phyloP scores from a whole-genome alignment of 192 early-diverging fungal genomes.

The Geosiphon pyriformis region DNA sequence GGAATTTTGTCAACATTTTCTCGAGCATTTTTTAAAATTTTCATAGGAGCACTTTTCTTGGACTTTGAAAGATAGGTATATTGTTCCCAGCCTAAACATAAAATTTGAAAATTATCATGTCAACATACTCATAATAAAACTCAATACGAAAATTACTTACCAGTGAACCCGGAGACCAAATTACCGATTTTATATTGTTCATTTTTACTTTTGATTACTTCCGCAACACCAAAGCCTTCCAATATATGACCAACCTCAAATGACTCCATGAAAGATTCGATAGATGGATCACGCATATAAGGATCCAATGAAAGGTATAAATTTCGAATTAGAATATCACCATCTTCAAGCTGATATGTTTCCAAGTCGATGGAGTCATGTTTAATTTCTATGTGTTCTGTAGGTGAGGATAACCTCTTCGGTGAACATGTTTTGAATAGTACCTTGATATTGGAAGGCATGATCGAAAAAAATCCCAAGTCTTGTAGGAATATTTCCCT shows the following conservation, averaged over 20 bases:
- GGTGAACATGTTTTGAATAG: too few species aligned
- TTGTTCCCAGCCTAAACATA: too few species aligned
- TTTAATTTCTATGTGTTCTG: background rate
- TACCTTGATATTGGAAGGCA: too few species aligned
- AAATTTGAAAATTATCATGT: too few species aligned
- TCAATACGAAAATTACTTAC: too few species aligned
- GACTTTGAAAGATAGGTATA: too few species aligned
- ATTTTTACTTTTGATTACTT: conserved; percentile 60
- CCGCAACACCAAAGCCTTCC: conserved; percentile 44
- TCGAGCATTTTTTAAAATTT: too few species aligned
- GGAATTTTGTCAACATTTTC: too few species aligned
- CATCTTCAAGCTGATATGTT: conserved; percentile 40
- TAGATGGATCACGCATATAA: conserved; percentile 40
- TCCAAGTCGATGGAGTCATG: conserved; percentile 37
- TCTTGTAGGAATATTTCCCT: too few species aligned
- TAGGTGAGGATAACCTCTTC: background rate
- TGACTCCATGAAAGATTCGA: conserved; percentile 26
- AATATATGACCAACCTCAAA: conserved; percentile 40
- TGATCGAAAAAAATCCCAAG: too few species aligned
- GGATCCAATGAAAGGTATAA: conserved; percentile 71
- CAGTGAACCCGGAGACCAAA: conserved; percentile 18
- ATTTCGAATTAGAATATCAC: conserved; percentile 53
- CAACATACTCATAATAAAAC: too few species aligned
- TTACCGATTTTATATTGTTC: conserved; percentile 33
- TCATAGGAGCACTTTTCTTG: too few species aligned